These are phyloP conservation scores for Raffaelea albimanens DNA, from an alignment of 2,329 filamentous ascomycete genomes.

Conservation along the genomic window DNA sequence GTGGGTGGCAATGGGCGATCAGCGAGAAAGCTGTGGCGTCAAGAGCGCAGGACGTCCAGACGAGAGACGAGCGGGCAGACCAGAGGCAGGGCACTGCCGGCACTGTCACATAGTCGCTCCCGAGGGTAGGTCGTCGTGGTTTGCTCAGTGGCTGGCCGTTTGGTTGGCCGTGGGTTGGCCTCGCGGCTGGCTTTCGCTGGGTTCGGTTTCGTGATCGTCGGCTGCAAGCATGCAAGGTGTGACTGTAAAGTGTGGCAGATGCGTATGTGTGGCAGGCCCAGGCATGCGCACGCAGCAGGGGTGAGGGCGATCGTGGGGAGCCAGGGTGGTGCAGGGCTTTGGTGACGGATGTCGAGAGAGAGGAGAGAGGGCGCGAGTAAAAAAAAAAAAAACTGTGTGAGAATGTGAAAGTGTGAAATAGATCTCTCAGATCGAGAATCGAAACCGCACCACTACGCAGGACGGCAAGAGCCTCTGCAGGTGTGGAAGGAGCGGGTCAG, in stretches of 20 bases:
- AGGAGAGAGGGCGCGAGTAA: background rate
- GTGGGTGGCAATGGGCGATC: too few species aligned
- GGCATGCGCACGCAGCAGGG: too few species aligned
- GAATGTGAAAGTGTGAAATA: background rate
- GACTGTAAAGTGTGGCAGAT: too few species aligned
- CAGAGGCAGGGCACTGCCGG: constrained; percentile 4
- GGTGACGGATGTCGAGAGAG: background rate
- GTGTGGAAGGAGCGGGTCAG: background rate
- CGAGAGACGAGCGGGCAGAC: background rate
- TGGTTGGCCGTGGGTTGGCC: too few species aligned
- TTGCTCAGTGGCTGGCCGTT: too few species aligned
- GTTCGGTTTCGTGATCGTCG: constrained; percentile 20
- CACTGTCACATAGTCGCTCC: constrained; percentile 10
- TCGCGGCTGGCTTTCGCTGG: constrained; percentile 5
- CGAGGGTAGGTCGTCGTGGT: constrained; percentile 2
- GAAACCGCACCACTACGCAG: background rate
- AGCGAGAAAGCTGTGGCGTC: too few species aligned
- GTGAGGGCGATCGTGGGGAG: too few species aligned
- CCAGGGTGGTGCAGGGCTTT: too few species aligned
- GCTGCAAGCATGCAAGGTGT: constrained; percentile 17
- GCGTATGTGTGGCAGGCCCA: background rate
- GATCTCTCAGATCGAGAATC: background rate
- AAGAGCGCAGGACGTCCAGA: background rate
- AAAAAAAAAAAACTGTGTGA: background rate
- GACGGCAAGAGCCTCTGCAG: too few species aligned